These are phyloP conservation scores for Suillus fuscotomentosus DNA, from an alignment of 768 basidiomycete species.

Conservation along the genomic window DNA sequence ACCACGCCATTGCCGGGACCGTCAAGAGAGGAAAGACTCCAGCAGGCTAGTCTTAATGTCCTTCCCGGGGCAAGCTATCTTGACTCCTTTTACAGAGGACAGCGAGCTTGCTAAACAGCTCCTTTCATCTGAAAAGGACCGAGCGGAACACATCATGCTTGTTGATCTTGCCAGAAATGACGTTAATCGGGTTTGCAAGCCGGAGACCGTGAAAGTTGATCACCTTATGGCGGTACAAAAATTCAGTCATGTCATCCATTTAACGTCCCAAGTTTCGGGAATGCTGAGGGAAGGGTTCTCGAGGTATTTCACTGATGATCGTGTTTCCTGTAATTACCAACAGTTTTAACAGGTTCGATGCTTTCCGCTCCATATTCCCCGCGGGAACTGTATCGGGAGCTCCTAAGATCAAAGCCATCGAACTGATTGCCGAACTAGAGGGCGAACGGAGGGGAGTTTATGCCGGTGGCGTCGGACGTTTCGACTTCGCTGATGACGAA, in stretches of 20 bases:
- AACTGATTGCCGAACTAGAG: constrained; percentile 85
- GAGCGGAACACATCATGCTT: constrained; percentile 98
- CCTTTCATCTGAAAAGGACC: constrained; percentile 86
- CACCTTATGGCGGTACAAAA: constrained; percentile 91
- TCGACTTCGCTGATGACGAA: constrained; percentile 91
- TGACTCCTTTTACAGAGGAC: constrained; percentile 68
- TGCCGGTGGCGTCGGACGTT: constrained; percentile 96
- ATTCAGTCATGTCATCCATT: constrained; percentile 97
- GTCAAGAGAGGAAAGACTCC: constrained; percentile 80
- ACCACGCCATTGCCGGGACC: constrained; percentile 98
- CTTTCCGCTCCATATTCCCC: constrained; percentile 98
- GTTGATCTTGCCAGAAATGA: constrained; percentile 98
- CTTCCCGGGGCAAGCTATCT: constrained; percentile 3
- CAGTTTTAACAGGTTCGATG: constrained; percentile 73
- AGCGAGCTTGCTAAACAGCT: constrained; percentile 71
- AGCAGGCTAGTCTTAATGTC: constrained; percentile 59
- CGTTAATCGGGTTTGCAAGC: constrained; percentile 95
- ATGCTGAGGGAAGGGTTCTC: constrained; percentile 76
- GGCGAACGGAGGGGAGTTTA: constrained; percentile 91
- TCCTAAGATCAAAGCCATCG: constrained; percentile 98
- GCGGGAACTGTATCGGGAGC: constrained; percentile 98
- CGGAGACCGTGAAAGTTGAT: constrained; percentile 94
- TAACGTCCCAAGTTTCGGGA: constrained; percentile 95
- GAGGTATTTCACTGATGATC: constrained; percentile 47
- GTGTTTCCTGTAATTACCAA: background rate